Conservation (phyloP, 805 yeast genomes). For the Candida dajiaensis region DNA sequence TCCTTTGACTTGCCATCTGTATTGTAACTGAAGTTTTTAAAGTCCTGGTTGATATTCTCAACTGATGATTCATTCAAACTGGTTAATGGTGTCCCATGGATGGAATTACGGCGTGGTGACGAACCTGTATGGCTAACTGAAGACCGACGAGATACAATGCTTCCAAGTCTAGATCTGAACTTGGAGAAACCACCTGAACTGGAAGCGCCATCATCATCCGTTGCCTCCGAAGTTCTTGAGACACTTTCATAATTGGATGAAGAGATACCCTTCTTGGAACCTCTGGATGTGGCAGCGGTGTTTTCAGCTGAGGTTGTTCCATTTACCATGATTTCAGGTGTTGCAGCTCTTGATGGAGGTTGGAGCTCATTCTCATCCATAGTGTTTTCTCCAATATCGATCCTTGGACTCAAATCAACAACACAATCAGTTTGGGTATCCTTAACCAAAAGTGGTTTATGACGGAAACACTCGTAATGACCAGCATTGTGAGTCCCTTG, state of each 20-base stretch:
- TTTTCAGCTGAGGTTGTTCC: not conserved
- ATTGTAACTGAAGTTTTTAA: not conserved
- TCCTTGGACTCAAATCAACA: constrained; percentile 26
- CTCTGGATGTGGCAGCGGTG: not conserved
- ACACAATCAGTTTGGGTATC: constrained; percentile 22
- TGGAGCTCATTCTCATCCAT: not conserved
- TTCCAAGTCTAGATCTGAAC: constrained; percentile 19
- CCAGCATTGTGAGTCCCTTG: constrained; percentile 86
- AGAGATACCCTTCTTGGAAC: not conserved
- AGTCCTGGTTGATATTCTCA: not conserved
- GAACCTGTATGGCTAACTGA: constrained; percentile 11
- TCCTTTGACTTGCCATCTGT: constrained; percentile 2
- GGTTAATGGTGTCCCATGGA: not conserved
- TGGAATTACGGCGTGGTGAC: constrained; percentile 13
- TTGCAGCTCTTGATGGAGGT: not conserved
- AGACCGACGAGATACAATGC: constrained; percentile 20
- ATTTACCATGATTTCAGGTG: not conserved
- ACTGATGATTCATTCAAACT: not conserved
- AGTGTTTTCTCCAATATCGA: constrained; percentile 10
- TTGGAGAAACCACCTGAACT: constrained; percentile 12
- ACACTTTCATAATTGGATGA: constrained; percentile 7
- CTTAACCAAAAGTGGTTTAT: constrained; percentile 53
- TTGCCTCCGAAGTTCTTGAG: constrained; percentile 13
- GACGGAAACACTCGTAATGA: constrained; percentile 84
- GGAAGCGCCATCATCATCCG: constrained; percentile 15